phyloP scores from a whole-genome alignment of 2,329 filamentous ascomycete species.

The Curvularia lunata region DNA sequence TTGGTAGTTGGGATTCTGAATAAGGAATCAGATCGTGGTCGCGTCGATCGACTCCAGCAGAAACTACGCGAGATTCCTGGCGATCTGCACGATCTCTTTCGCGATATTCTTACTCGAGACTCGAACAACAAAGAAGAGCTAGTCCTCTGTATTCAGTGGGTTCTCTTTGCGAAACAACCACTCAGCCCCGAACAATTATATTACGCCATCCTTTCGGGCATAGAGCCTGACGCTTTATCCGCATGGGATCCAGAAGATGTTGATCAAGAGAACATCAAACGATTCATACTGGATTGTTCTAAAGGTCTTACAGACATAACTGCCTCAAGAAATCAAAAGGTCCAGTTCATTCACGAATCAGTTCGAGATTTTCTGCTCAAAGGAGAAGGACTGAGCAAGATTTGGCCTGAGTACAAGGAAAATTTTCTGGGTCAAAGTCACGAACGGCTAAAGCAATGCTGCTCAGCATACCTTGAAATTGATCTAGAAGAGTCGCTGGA shows the following conservation, averaged over 20 bases:
- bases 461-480: conserved; percentile 49
- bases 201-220: conserved; percentile 20
- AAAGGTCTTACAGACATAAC: conserved; percentile 34
- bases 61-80: neutral
- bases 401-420: conserved; percentile 44
- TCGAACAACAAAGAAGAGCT: conserved; percentile 15
- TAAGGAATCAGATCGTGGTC: conserved; percentile 50
- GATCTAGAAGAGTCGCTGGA: conserved; percentile 15
- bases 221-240: conserved; percentile 11
- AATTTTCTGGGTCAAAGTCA: conserved; percentile 50
- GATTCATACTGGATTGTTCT: conserved; percentile 31
- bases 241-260: conserved; percentile 24
- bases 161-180: conserved; percentile 26
- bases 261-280: conserved; percentile 15
- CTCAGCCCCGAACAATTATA: conserved; percentile 27
- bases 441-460: conserved; percentile 52
- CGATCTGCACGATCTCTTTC: neutral
- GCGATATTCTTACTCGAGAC: conserved; percentile 51
- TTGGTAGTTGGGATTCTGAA: conserved; percentile 51
- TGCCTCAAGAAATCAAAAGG: conserved; percentile 21
- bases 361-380: conserved; percentile 51
- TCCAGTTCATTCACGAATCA: conserved; percentile 44
- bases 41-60: neutral
- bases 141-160: conserved; percentile 26
- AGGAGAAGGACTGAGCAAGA: conserved; percentile 37